phyloP scores from a whole-genome alignment of 805 yeast genomes.

The Ogataea parapolymorpha region DNA sequence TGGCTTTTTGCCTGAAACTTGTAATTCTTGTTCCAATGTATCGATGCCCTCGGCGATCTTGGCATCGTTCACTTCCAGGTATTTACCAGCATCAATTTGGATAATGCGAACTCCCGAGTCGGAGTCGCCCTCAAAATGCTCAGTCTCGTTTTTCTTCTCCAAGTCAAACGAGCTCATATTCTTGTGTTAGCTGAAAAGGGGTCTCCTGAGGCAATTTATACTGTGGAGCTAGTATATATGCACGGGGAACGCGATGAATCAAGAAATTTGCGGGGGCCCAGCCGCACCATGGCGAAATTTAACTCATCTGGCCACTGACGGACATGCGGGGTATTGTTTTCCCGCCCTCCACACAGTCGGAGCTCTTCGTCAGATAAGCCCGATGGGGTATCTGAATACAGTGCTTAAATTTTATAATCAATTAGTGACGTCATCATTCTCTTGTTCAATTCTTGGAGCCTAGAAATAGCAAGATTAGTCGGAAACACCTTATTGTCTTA shows the following conservation, averaged over 20 bases:
- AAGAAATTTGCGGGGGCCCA: not conserved
- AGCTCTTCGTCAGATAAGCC: too few species aligned
- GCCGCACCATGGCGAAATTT: too few species aligned
- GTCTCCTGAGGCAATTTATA: not conserved
- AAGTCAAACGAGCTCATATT: not conserved
- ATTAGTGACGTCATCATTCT: too few species aligned
- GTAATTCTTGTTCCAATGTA: slow-evolving; percentile 4
- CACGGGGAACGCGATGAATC: too few species aligned
- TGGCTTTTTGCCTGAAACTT: slow-evolving; percentile 7
- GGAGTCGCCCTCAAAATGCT: slow-evolving; percentile 8
- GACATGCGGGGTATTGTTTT: too few species aligned
- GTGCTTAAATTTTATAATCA: too few species aligned
- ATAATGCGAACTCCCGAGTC: slow-evolving; percentile 1
- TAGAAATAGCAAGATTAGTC: too few species aligned
- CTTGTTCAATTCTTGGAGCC: too few species aligned
- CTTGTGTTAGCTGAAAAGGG: not conserved
- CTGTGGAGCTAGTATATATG: not conserved
- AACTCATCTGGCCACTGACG: too few species aligned
- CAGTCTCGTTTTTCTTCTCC: slow-evolving; percentile 3
- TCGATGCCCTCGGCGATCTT: slow-evolving; percentile 7
- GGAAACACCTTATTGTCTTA: too few species aligned
- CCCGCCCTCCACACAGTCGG: too few species aligned
- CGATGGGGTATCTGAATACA: too few species aligned
- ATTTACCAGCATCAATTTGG: slow-evolving; percentile 15
- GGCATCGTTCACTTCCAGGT: slow-evolving; percentile 10